Evolutionary conservation across 139 green algal genomes (phyloP), one percentile per base, ranked within the genome.

Genomic region (Gonium pectorale): DNA sequence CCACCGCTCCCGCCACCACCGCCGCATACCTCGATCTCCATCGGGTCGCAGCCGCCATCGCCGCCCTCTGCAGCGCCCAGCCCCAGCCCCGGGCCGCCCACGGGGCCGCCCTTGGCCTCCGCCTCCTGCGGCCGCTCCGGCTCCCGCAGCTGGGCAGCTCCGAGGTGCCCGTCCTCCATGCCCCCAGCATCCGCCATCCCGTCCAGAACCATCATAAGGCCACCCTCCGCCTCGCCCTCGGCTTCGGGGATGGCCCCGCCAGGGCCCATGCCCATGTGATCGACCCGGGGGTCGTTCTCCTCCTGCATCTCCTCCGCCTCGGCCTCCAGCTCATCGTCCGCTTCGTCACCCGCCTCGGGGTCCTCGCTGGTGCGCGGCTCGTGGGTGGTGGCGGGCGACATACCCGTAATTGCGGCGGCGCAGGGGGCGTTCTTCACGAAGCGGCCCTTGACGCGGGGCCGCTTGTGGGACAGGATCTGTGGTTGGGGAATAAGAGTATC

Each of bases 381-480:
- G 41, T 73, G 77, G 3, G 77, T 73, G 44, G 60, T 62, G 62
- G 60, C 60, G 77, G 77, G 77, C 19, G 60, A 74, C 43, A 73
- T 43, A 4, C 77, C 77, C 3, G 31, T 64, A 43, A 73, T 73
- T 43, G 44, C 62, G 43, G 43, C 62, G 31, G 37, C 43, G 77
- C 77, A 74, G 22, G 77, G 77, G 78, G 95, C 86, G 56, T 86
- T 90, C 79, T 92, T 95, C 15, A 96, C 88, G 88, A 96, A 96
- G n/a, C 94, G 79, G 33, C 94, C 94, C 88, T 96, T 96, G 73
- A 94, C 74, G 6, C 94, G 86, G 5, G 93, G 92, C 9, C 93
- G 86, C 77, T 91, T 94, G 81, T 95, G 89, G 33, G 92, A 91
- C 22, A 85, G 81, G 35, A 88, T 60, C 87, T 90, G 81, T 59